Base-by-base conservation (phyloP, 1,139 yeast genomes). In the Tardiomyces depauwii region DNA sequence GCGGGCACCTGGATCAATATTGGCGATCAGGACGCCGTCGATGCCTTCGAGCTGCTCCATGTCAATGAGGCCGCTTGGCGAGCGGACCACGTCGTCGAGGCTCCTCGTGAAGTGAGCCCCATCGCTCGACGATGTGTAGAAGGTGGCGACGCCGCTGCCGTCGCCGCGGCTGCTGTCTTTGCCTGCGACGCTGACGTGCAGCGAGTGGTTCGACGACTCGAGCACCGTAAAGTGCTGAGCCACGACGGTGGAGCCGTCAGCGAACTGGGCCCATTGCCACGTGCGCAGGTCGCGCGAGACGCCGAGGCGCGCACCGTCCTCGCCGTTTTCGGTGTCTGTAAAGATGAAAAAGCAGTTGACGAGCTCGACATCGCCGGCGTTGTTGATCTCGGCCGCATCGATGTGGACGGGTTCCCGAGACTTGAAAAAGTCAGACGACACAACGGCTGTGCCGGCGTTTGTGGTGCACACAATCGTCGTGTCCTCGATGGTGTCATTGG, bases 11-110 rank as follows among this genome's bases (percentile, higher is more conserved):
- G n/a, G 18, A 14, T 55, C 47, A 18, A 70, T 55, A 52, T 75
- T 76, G n/a, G 80, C 77, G 42, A 82, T 59, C 81, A 87, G 76
- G 18, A 78, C 77, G 13, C 93, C 93, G 51, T 82, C 88, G 40
- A 82, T 70, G n/a, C 72, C 72, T 51, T 78, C 73, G 10, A 80
- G 70, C 51, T 77, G 77, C 40, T 70, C 72, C 19, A 80, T 58
- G 18, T 72, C 68, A 2, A 65, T 62, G 48, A 64, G 53, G 2
- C 76, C 76, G n/a, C 62, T 40, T 3, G 53, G 47, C 19, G 68
- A 70, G 18, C 71, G 64, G 42, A 66, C 65, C 23, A 77, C 68
- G 39, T 72, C 61, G 7, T 72, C 75, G 42, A 77, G 57, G 10
- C 75, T 54, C 49, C 70, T 71, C 16, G 66, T 68, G 61, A 77